Base-by-base conservation (phyloP, 2,329 filamentous ascomycete genomes). In the Cordyceps javanica region DNA sequence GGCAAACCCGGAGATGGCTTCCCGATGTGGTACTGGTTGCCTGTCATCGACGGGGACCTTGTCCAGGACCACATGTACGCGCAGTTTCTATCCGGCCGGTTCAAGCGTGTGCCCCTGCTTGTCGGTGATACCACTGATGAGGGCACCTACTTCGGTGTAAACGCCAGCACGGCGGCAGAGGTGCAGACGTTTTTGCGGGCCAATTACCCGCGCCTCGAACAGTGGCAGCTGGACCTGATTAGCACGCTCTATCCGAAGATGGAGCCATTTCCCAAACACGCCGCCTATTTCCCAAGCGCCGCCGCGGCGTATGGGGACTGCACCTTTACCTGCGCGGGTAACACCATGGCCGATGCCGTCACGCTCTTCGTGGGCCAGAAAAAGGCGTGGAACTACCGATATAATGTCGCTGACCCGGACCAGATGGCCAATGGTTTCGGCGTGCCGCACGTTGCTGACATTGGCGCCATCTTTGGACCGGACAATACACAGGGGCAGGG, bases 1-100 rank as follows among this genome's bases (percentile, higher is more conserved):
- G 64, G 73, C 1, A 80, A 78, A 36, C 71, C 73, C 0, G 73
- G 73, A 2, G 67, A 71, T 4, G 60, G 63, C 9, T 57, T 61
- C 2, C 72, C 78, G 0, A 65, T 73, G 0, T 82, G 80, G 63
- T 80, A 79, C 68, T 82, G 75, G 75, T 73, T 75, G 3, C 79
- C 79, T 0, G 77, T 74, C 50, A 66, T 80, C 6, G 79, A 82
- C 57, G 79, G 76, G 8, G 71, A 72, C 5, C 64, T 81, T 10
- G 62, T 81, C 13, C 65, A 60, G 4, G 76, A 78, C 57, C 66
- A 72, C 10, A 73, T 77, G 2, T 76, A 74, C 41, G 60, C 56
- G 4, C 64, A 79, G 57, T 77, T 75, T 42, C 64, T 69, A 7
- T 62, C 65, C 2, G 75, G 75, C 0, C 63, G 67, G 7, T 78